Conservation (phyloP, 2,329 filamentous ascomycete species). For the Pestalotiopsis fici region DNA sequence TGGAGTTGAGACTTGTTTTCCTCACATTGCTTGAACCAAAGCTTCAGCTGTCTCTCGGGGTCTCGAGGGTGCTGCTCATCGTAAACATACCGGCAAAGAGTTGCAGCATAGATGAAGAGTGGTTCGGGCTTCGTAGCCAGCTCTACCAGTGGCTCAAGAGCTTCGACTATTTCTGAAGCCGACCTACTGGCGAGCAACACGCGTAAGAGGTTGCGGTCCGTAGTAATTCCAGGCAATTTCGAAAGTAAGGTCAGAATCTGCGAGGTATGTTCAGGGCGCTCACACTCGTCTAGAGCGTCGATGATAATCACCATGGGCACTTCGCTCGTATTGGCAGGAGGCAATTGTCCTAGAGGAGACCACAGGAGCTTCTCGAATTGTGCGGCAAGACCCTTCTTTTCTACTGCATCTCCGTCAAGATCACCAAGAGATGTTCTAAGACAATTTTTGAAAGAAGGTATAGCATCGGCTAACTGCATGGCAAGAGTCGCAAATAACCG, state of each 20-base stretch:
- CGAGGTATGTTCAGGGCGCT: constrained; percentile 24
- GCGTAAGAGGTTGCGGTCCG: constrained; percentile 21
- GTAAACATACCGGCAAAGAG: constrained; percentile 21
- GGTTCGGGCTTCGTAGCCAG: constrained; percentile 18
- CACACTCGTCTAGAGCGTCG: constrained; percentile 34
- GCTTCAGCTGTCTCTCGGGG: constrained; percentile 17
- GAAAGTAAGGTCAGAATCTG: constrained; percentile 27
- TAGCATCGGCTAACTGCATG: neutral
- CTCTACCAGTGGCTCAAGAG: constrained; percentile 22
- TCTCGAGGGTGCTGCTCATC: constrained; percentile 10
- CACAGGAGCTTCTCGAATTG: constrained; percentile 43
- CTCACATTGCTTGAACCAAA: constrained; percentile 9
- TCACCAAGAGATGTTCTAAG: neutral
- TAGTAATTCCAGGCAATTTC: constrained; percentile 11
- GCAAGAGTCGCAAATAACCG: constrained; percentile 10
- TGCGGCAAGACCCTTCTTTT: constrained; percentile 30
- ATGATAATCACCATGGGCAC: constrained; percentile 26
- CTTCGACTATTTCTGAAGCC: constrained; percentile 33
- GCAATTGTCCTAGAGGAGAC: constrained; percentile 27
- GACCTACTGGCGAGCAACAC: constrained; percentile 39
- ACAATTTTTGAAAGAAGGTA: neutral
- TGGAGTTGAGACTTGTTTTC: constrained; percentile 8
- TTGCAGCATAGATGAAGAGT: constrained; percentile 36
- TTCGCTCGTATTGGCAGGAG: neutral
- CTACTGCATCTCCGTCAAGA: constrained; percentile 29